Conservation (phyloP, 73 alveolate genomes). For the Tetrahymena elliotti region DNA sequence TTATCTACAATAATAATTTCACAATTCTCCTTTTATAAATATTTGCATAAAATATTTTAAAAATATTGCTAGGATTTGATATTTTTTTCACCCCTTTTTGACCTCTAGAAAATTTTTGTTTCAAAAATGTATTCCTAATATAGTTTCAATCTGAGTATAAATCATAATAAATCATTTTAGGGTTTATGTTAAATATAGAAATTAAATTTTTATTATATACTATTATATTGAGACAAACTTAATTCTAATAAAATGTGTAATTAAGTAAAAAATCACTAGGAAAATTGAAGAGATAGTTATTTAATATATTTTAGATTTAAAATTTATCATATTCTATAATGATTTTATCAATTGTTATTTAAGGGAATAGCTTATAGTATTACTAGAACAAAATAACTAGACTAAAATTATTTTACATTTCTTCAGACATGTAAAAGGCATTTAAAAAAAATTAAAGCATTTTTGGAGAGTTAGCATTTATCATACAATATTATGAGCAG, state of each 20-base stretch:
- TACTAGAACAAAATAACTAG: not conserved
- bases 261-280: not conserved
- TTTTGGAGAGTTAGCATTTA: not conserved
- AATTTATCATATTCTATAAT: not conserved
- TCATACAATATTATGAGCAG: not conserved
- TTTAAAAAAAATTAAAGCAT: not conserved
- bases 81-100: too few relatives aligned
- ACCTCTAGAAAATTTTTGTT: too few relatives aligned
- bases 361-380: not conserved
- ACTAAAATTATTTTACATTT: not conserved
- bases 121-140: too few relatives aligned
- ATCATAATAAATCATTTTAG: not conserved
- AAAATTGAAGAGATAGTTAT: not conserved
- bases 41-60: too few relatives aligned
- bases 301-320: not conserved
- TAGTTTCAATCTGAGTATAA: not conserved
- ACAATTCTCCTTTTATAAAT: too few relatives aligned
- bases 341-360: not conserved
- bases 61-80: too few relatives aligned
- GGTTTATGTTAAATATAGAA: not conserved
- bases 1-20: too few relatives aligned
- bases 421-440: not conserved
- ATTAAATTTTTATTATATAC: not conserved
- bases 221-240: not conserved
- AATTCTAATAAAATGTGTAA: not conserved